Percentiles rank a stretch among this genome's conserved stretches.
phyloP scores from a whole-genome alignment of 1,139 yeast species.

The Blastobotrys petasosporus region DNA sequence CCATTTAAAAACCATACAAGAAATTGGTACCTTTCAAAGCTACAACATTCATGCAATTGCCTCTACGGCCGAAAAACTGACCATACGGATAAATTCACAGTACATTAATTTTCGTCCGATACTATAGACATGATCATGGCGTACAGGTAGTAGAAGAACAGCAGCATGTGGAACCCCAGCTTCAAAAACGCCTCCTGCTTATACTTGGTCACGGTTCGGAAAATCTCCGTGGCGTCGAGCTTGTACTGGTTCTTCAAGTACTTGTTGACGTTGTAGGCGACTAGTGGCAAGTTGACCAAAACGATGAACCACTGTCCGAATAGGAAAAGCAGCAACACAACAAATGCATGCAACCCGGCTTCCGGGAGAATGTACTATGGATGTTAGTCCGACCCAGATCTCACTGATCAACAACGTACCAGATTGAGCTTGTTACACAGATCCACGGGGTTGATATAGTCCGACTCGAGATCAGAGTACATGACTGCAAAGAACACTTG shows the following conservation, averaged over 20 bases:
- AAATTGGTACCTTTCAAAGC: too few relatives aligned
- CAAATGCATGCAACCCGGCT: conserved; percentile 68
- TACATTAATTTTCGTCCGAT: conserved; percentile 12
- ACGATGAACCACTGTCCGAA: conserved; percentile 88
- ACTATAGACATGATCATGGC: conserved; percentile 89
- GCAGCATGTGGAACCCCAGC: conserved; percentile 75
- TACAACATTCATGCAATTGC: too few relatives aligned
- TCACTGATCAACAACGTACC: conserved; percentile 19
- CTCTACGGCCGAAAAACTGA: too few relatives aligned
- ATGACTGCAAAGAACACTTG: conserved; percentile 86
- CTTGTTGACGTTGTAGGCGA: conserved; percentile 74
- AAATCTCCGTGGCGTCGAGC: conserved; percentile 91
- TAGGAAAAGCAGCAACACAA: conserved; percentile 59
- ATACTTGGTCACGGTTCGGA: conserved; percentile 82
- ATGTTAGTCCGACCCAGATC: conserved; percentile 1
- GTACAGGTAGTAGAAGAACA: conserved; percentile 89
- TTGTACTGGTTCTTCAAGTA: conserved; percentile 62
- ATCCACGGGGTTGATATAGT: conserved; percentile 90
- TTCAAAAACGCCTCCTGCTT: conserved; percentile 84
- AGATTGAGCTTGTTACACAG: conserved; percentile 78
- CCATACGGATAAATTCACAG: too few relatives aligned
- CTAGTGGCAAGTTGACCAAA: conserved; percentile 68
- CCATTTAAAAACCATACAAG: too few relatives aligned
- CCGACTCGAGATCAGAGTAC: conserved; percentile 84
- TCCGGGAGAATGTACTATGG: conserved; percentile 66